Base-by-base conservation (phyloP, 176 grass and related monocot genomes). In the Dendrocalamus sinicus region DNA sequence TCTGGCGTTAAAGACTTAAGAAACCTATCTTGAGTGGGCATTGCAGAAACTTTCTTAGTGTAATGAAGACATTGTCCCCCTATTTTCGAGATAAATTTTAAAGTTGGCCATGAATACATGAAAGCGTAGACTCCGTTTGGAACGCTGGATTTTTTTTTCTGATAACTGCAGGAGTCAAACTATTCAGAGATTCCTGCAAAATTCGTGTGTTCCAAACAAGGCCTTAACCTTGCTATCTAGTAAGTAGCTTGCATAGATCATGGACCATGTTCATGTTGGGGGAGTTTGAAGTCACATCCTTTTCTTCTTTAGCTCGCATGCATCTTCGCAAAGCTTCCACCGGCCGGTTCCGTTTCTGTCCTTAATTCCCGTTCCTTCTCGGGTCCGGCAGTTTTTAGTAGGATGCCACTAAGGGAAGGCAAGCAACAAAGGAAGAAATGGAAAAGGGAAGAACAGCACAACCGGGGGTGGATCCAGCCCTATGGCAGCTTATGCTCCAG, bases 321-420 rank as follows among this genome's bases (percentile, higher is more conserved):
- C 14, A 78, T 80, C 43, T 81, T 83, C 22, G 6, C 54, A 72
- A 69, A 71, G 65, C 62, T 65, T 32, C 15, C 13, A 30, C 37
- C 54, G 45, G 28, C 52, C 8, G 19, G 20, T 28, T 79, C 24
- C 65, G 24, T 52, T 13, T 40, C 62, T 50, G 51, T 75, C 62
- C 24, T 22, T 52, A 43, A 55, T 32, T 1, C 70, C 77, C 72
- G 68, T 82, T 52, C 72, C 14, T 60, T 87, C 74, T 75, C 16
- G 28, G 45, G 40, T 12, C 67, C 75, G 47, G 59, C 75, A 47
- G 52, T 53, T 72, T 62, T 59, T 50, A 58, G 73, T 78, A 17
- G 65, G 74, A 67, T 37, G 66, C 57, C 20, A 32, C 32, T 43
- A 55, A 70, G 79, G 48, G 67, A 28, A 82, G 52, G 53, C 80